Evolutionary conservation across 306 rosid species (phyloP).

Genomic region (Cucurbita ficifolia): DNA sequence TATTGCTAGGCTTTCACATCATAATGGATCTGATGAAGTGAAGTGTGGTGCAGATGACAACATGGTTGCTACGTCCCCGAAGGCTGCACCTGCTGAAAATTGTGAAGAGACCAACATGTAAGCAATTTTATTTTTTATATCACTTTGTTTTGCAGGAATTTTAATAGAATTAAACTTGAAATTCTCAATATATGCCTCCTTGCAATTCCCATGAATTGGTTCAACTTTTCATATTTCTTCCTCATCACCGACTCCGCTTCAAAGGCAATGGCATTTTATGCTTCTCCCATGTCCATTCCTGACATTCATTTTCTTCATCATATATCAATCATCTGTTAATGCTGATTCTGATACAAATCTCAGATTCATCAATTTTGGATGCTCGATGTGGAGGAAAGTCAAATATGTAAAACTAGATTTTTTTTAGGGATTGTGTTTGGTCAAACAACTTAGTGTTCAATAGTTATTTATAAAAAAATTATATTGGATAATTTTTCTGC

Average conservation of each 20-base stretch:
- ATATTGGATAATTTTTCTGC: background rate
- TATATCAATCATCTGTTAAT: background rate
- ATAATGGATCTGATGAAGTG: slow-evolving; percentile 14
- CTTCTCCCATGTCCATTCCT: background rate
- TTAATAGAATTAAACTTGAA: background rate
- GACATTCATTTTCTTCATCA: background rate
- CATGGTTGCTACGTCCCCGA: slow-evolving; percentile 21
- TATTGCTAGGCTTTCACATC: slow-evolving; percentile 17
- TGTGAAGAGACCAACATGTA: slow-evolving; percentile 34
- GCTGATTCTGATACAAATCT: background rate
- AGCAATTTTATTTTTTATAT: slow-evolving; percentile 12
- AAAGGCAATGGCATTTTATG: background rate
- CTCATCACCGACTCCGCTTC: background rate
- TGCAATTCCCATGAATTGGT: background rate
- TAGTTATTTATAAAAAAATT: background rate
- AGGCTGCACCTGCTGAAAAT: slow-evolving; percentile 22
- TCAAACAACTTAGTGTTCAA: background rate
- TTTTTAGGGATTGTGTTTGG: background rate
- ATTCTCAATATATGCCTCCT: background rate
- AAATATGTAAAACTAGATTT: background rate
- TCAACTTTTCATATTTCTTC: background rate
- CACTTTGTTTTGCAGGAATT: background rate
- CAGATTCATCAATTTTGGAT: background rate
- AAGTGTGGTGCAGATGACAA: slow-evolving; percentile 14
- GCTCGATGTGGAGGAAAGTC: background rate